These are phyloP conservation scores for Tolypocladium amazonense DNA, from an alignment of 2,329 filamentous ascomycete genomes.

Conservation along the genomic window DNA sequence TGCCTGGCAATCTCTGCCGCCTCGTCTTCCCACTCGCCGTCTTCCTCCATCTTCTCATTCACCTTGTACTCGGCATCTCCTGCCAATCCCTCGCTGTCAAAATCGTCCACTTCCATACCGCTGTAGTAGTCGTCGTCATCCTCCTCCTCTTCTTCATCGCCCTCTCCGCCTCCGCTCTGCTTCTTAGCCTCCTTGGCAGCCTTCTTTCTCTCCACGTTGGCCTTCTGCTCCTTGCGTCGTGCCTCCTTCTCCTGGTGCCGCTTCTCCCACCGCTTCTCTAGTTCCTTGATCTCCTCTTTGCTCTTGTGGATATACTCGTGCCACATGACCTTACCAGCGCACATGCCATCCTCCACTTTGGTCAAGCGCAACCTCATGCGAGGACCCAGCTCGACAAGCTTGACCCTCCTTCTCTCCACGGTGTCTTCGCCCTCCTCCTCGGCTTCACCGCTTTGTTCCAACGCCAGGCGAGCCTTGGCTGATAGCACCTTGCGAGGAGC, in stretches of 20 bases:
- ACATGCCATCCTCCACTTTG: conserved; percentile 93
- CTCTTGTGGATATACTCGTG: conserved; percentile 89
- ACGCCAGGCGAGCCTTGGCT: conserved; percentile 35
- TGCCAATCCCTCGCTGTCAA: conserved; percentile 40
- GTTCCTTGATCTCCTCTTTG: conserved; percentile 60
- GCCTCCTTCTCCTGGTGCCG: conserved; percentile 71
- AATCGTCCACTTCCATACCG: conserved; percentile 34
- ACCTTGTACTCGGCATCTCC: conserved; percentile 39
- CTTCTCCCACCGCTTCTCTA: conserved; percentile 78
- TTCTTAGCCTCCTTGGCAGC: conserved; percentile 29
- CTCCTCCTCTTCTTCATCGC: conserved; percentile 26
- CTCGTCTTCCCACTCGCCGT: conserved; percentile 43
- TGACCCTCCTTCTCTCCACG: conserved; percentile 80
- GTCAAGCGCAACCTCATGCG: conserved; percentile 80
- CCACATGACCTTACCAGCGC: conserved; percentile 89
- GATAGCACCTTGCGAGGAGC: conserved; percentile 52
- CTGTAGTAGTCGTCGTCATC: conserved; percentile 34
- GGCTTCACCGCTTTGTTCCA: conserved; percentile 26
- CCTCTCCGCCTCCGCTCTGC: conserved; percentile 22
- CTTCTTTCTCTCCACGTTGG: conserved; percentile 83
- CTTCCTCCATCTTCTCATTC: conserved; percentile 37
- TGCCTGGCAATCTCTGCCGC: conserved; percentile 11
- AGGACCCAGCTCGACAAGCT: conserved; percentile 84
- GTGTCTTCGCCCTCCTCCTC: conserved; percentile 38
- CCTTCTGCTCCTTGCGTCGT: conserved; percentile 71